phyloP scores from a whole-genome alignment of 73 alveolate genomes.

The Blepharisma japonicum region DNA sequence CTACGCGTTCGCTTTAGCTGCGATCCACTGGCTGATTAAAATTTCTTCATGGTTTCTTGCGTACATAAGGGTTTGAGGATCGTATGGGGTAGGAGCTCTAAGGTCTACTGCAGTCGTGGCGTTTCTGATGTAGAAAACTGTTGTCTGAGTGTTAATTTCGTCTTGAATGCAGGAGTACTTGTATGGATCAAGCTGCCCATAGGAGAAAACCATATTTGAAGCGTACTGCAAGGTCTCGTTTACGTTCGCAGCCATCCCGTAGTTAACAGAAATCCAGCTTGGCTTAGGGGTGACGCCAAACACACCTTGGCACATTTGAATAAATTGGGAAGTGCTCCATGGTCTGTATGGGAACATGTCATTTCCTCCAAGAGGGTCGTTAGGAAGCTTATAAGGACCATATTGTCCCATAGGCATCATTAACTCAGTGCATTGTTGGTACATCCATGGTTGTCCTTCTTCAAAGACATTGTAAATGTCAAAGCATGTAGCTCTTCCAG shows the following conservation, averaged over 20 bases:
- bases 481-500: neutral
- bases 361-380: neutral
- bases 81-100: neutral
- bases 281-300: constrained; percentile 4
- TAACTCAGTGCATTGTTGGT: constrained; percentile 4
- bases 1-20: too few relatives aligned
- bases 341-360: constrained; percentile 9
- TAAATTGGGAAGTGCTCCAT: neutral
- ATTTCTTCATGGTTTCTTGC: constrained; percentile 1
- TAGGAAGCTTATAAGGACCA: neutral
- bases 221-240: neutral
- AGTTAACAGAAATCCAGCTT: neutral
- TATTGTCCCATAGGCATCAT: neutral
- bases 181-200: neutral
- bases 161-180: neutral
- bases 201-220: neutral
- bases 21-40: neutral
- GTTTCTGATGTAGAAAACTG: neutral
- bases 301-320: neutral
- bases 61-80: neutral
- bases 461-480: neutral
- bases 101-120: neutral
- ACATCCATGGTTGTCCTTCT: neutral
- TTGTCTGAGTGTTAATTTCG: neutral
- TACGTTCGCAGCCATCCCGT: neutral